These are phyloP conservation scores for Beauveria australis DNA, from an alignment of 2,329 filamentous ascomycete species.

Conservation along the genomic window DNA sequence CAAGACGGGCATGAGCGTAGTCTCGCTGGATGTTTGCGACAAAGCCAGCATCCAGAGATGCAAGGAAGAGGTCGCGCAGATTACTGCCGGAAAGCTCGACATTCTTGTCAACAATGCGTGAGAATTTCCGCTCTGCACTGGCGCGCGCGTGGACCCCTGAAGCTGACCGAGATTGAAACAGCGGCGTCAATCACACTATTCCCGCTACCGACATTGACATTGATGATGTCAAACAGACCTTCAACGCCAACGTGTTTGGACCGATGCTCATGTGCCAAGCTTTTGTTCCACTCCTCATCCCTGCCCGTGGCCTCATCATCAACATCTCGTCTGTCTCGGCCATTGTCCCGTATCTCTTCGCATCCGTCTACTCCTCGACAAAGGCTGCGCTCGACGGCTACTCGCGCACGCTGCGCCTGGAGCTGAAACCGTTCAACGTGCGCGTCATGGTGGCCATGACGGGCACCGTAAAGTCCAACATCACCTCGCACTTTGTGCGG, in stretches of 20 bases:
- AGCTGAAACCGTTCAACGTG: constrained; percentile 45
- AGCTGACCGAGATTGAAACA: not conserved
- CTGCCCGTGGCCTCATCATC: constrained; percentile 42
- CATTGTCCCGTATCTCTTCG: constrained; percentile 44
- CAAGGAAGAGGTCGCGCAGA: constrained; percentile 35
- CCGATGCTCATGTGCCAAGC: constrained; percentile 47
- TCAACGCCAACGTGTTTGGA: constrained; percentile 50
- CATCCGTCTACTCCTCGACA: constrained; percentile 43
- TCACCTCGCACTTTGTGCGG: constrained; percentile 33
- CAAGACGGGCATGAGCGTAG: constrained; percentile 38
- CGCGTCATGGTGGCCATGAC: constrained; percentile 50
- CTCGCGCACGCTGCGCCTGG: constrained; percentile 44
- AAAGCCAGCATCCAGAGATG: constrained; percentile 40
- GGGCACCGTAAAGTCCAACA: constrained; percentile 45
- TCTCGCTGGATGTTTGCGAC: constrained; percentile 47
- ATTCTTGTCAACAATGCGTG: constrained; percentile 54
- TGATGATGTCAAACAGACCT: constrained; percentile 43
- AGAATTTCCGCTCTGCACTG: not conserved
- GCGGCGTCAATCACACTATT: constrained; percentile 37
- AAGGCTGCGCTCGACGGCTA: constrained; percentile 47
- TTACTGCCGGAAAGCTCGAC: constrained; percentile 46
- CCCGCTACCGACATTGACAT: constrained; percentile 45
- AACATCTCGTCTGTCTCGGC: constrained; percentile 48
- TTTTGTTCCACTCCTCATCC: constrained; percentile 41
- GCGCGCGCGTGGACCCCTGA: not conserved